Percentiles rank a stretch among this genome's conserved stretches.
These are phyloP conservation scores for Phytophthora fragariae DNA, from an alignment of 352 stramenopile genomes.

Conservation along the genomic window DNA sequence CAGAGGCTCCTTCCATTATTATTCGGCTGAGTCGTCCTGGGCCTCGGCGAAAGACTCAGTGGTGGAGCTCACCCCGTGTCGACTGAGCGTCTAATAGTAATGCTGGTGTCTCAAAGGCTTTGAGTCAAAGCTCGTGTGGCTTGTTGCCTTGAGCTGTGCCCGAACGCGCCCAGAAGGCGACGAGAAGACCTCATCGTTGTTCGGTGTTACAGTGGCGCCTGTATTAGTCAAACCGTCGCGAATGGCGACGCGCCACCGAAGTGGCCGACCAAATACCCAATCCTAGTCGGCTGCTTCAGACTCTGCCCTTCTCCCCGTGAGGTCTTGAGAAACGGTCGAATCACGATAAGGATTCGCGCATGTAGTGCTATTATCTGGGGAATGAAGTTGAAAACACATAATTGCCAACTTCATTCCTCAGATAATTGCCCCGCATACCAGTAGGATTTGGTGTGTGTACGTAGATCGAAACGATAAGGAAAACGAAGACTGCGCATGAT, in stretches of 20 bases:
- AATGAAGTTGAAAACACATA: background rate
- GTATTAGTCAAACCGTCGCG: background rate
- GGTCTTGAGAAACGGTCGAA: background rate
- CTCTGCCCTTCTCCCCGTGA: too few relatives aligned
- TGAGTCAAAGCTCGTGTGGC: background rate
- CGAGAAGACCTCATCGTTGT: background rate
- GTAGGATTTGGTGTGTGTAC: background rate
- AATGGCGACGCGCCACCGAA: background rate
- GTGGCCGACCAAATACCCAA: background rate
- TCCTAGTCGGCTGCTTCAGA: background rate
- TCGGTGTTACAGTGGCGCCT: background rate
- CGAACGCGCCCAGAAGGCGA: background rate
- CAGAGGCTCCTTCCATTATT: conserved; percentile 18
- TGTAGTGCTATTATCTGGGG: background rate
- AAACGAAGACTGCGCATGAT: background rate
- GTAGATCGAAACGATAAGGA: background rate
- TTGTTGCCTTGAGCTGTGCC: background rate
- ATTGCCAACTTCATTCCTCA: background rate
- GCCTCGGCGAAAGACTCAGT: too few relatives aligned
- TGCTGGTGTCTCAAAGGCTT: background rate
- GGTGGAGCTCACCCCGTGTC: background rate
- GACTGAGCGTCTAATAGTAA: background rate
- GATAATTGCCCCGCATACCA: too few relatives aligned
- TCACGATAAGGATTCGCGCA: background rate
- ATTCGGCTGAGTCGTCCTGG: background rate